A percentile compares a stretch with the other conserved stretches of the same genome.
Conservation (phyloP, 441 rosid genomes). For the Erodium moschatum region DNA sequence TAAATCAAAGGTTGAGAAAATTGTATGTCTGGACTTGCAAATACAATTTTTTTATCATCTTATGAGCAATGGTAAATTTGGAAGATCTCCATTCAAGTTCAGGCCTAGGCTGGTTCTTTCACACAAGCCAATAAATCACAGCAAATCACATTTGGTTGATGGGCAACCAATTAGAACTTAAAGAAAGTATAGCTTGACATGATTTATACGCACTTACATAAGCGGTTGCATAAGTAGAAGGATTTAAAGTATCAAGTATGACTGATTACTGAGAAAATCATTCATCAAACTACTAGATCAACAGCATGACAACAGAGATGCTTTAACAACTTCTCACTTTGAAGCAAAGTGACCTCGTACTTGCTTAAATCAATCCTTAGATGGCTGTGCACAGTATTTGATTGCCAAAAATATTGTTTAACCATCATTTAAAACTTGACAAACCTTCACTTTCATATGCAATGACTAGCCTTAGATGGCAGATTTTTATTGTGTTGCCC, state of each 20-base stretch:
- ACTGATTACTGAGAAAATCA: neutral
- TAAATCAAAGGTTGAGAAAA: no score
- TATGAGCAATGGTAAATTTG: neutral
- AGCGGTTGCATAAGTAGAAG: neutral
- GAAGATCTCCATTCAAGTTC: neutral
- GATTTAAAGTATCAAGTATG: neutral
- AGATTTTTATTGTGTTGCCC: neutral
- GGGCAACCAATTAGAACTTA: neutral
- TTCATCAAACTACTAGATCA: neutral
- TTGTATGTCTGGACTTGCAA: neutral
- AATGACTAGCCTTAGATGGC: neutral
- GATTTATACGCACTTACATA: neutral
- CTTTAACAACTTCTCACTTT: neutral
- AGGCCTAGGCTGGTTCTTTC: neutral
- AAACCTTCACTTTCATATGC: neutral
- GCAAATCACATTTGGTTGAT: neutral
- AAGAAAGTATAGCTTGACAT: neutral
- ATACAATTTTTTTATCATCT: neutral
- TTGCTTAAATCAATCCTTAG: neutral
- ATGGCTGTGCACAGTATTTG: neutral
- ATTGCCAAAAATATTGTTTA: neutral
- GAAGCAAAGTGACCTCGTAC: neutral
- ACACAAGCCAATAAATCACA: neutral
- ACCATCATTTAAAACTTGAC: neutral
- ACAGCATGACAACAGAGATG: neutral